Evolutionary conservation across 1,284 basidiomycete species (phyloP), one percentile per base, ranked within the genome.

Genomic region (Puccinia polysora): DNA sequence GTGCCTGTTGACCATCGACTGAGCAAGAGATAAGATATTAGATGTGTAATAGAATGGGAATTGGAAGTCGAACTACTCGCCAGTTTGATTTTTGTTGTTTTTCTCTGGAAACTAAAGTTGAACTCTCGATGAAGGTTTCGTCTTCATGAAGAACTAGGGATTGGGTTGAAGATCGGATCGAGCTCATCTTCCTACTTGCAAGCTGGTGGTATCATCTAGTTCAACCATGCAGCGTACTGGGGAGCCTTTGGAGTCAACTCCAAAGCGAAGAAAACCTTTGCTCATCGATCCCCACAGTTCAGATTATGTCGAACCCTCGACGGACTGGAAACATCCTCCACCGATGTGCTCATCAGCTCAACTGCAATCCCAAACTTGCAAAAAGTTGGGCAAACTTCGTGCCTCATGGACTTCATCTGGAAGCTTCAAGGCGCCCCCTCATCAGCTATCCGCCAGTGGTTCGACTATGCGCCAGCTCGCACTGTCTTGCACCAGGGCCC

Each of bases 191-290:
- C 49, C 20, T 23, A 25, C 49, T 50, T 20, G 28, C 7, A 20
- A 23, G 6, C 49, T 12, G 28, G 7, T 18, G 12, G 8, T 25
- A 6, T 53, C 5, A 6, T 53, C 52, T 7, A 1, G n/a, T n/a
- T n/a, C n/a, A n/a, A 45, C 15, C 32, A 60, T 60, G 58, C 58
- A 60, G 58, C 58, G 58, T 15, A 5, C 58, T 8, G 58, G 58
- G 25, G 58, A 60, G 45, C 58, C 14, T 12, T 43, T 64, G 18
- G 40, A 64, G 47, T 50, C 62, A 50, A 50, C 59, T 25, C 47
- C 53, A 30, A 69, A 69, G 49, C 58, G 40, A 58, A 59, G 55
- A 52, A 69, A 69, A 18, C 67, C 67, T 25, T 30, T 69, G 38
- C 36, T 69, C 28, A 69, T 69, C 25, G 12, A 30, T 20, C 38